A percentile compares a stretch with the other conserved stretches of the same genome.
These are phyloP conservation scores for Dactylellina haptotyla DNA, from an alignment of 2,329 filamentous ascomycete species.

Conservation along the genomic window DNA sequence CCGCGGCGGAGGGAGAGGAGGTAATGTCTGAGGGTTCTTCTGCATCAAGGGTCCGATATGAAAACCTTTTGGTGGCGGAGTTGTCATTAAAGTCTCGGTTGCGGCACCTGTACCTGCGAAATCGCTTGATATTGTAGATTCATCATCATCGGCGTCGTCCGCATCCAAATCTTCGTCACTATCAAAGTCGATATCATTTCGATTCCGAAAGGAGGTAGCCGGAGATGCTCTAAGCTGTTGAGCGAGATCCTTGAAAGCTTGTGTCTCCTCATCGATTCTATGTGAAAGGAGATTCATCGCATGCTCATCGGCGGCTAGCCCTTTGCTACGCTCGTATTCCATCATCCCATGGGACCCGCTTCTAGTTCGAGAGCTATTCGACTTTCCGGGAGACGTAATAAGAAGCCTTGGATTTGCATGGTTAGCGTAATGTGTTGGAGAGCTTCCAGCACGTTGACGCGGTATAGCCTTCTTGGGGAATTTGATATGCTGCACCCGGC, in stretches of 20 bases:
- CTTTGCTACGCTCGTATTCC: slow-evolving; percentile 56
- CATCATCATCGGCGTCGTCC: slow-evolving; percentile 57
- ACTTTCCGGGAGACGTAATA: slow-evolving; percentile 72
- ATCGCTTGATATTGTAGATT: slow-evolving; percentile 56
- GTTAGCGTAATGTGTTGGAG: slow-evolving; percentile 69
- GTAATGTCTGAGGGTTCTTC: slow-evolving; percentile 61
- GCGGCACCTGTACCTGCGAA: slow-evolving; percentile 57
- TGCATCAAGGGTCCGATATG: slow-evolving; percentile 4
- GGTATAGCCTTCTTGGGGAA: slow-evolving; percentile 96
- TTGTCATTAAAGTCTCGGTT: slow-evolving; percentile 55
- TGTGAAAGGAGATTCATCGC: slow-evolving; percentile 56
- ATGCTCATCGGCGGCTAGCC: slow-evolving; percentile 54
- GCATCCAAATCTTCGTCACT: slow-evolving; percentile 55
- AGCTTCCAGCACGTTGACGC: slow-evolving; percentile 86
- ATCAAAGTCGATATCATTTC: slow-evolving; percentile 49
- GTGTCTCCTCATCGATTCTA: slow-evolving; percentile 53
- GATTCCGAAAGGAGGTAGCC: slow-evolving; percentile 55
- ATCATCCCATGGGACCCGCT: slow-evolving; percentile 59
- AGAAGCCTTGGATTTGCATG: slow-evolving; percentile 70
- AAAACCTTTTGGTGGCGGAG: slow-evolving; percentile 27
- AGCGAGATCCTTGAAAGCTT: slow-evolving; percentile 56
- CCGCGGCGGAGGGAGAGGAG: slow-evolving; percentile 72
- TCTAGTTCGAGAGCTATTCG: slow-evolving; percentile 64
- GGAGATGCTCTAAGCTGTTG: slow-evolving; percentile 57
- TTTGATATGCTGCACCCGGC: slow-evolving; percentile 87